Evolutionary conservation across 2,329 filamentous ascomycete genomes (phyloP), one percentile per base, ranked within the genome.

Genomic region (Pseudofabraea citricarpa): DNA sequence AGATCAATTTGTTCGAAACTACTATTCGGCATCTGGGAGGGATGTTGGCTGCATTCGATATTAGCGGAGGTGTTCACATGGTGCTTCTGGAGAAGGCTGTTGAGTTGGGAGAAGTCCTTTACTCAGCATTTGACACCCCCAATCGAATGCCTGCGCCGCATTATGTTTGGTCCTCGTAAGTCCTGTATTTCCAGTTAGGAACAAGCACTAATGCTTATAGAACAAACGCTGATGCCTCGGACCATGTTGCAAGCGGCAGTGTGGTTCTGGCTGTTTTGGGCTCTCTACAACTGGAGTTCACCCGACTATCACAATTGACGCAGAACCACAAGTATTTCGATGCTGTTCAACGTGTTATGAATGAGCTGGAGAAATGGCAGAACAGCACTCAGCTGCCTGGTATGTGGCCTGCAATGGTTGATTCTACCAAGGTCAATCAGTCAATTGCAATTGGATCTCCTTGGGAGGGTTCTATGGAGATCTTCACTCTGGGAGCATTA

Each of bases 271-370:
- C 79, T 10, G 79, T 82, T 52, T 56, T 83, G 18, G 80, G 79
- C 4, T 78, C 79, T 6, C 61, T 85, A 13, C 69, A 67, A 29
- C 65, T 84, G 9, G 80, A 85, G 54, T 77, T 85, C 51, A 83
- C 81, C 18, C 74, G 80, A 35, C 65, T 85, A 13, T 74, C 78
- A 15, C 80, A 84, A 58, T 63, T 84, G 31, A 83, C 79, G 1
- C 72, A 73, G 13, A 72, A 85, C 46, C 64, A 70, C 40, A 78
- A 75, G 50, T 85, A 75, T 60, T 83, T 78, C 54, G 80, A 84
- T 60, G 79, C 76, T 6, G 66, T 79, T 3, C 70, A 79, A 52
- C 70, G 79, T 35, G 73, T 85, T 41, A 70, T 72, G 18, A 69
- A 81, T 47, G 67, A 74, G 45, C 68, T 85, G n/a, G 76, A 79